Base-by-base conservation (phyloP, 129 eudicot genomes). In the Centella asiatica region DNA sequence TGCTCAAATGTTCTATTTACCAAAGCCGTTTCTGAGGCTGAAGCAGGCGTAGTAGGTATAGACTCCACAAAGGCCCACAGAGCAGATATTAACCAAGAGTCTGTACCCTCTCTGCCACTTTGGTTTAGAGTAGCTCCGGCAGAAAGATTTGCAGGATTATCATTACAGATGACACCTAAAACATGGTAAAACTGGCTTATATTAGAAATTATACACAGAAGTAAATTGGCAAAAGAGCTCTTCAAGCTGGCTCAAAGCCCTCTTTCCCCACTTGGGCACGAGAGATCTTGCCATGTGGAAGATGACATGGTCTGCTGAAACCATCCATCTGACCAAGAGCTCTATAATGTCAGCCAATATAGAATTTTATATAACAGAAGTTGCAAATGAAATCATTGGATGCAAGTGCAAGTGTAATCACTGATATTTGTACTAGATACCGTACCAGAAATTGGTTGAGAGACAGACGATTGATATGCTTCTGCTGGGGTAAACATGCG, bases 21-120 rank as follows among this genome's bases (percentile, higher is more conserved):
- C 73, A 85, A 64, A 65, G 78, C 89, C 45, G 66, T 75, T 74
- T 90, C 97, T 0, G 97, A 78, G 56, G 97, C 97, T 50, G 81
- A 86, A 74, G 97, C 90, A 54, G 94, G 97, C 52, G 85, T 82
- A 10, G 97, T 73, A 31, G 97, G 97, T 81, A 90, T 86, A 3
- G 94, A 77, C 44, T 90, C 97, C 69, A 90, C 85, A 69, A 90
- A 83, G 0, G 85, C 54, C 97, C 95, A 90, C 6, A 86, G 53
- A 64, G 83, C 77, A 56, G 94, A 68, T 2, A 94, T 74, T 36
- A 85, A 45, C 95, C 94, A 86, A 6, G 95, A 74, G 40, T 73
- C 70, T 49, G 75, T 36, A 56, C 73, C 81, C 45, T 27, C 79
- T 55, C 72, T 66, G 27, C 24, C 67, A 27, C 53, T 70, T 19